Percentiles rank a stretch among this genome's conserved stretches.
phyloP scores from a whole-genome alignment of 2,329 filamentous ascomycete genomes.

The Esteya vermicola region DNA sequence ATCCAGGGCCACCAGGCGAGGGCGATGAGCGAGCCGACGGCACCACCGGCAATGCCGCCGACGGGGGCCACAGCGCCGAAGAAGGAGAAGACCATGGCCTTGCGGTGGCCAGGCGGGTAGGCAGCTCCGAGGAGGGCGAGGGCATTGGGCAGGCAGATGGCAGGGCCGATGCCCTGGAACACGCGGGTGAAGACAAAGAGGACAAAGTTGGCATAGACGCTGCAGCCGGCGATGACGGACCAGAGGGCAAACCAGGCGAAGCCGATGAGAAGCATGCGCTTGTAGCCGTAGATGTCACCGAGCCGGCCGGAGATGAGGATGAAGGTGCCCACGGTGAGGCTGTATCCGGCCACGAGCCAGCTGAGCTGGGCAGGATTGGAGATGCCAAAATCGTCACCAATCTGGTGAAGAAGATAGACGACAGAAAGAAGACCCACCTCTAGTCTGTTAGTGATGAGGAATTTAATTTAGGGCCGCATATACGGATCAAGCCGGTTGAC shows the following conservation, averaged over 20 bases:
- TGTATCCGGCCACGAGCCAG: slow-evolving; percentile 44
- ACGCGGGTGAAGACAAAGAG: slow-evolving; percentile 12
- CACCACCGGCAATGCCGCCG: slow-evolving; percentile 26
- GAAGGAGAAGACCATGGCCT: slow-evolving; percentile 43
- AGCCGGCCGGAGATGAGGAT: slow-evolving; percentile 40
- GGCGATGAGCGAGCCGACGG: slow-evolving; percentile 24
- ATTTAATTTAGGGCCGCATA: too few species aligned
- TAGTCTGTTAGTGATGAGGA: background rate
- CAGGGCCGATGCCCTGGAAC: slow-evolving; percentile 36
- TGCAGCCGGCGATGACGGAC: slow-evolving; percentile 33
- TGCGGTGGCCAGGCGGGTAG: slow-evolving; percentile 40
- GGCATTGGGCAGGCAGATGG: slow-evolving; percentile 47
- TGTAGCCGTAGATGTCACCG: slow-evolving; percentile 42
- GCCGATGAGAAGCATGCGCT: slow-evolving; percentile 35
- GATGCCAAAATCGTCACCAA: slow-evolving; percentile 29
- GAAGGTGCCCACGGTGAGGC: slow-evolving; percentile 39
- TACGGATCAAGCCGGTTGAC: too few species aligned
- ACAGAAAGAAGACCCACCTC: slow-evolving; percentile 27
- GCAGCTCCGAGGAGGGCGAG: slow-evolving; percentile 45
- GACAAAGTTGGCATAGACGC: slow-evolving; percentile 25
- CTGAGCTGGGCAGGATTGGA: slow-evolving; percentile 27
- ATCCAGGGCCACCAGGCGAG: slow-evolving; percentile 24
- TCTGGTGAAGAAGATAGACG: slow-evolving; percentile 30
- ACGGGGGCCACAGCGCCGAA: slow-evolving; percentile 31
- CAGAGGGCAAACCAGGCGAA: slow-evolving; percentile 39